Evolutionary conservation across 305 asterid species (phyloP), one percentile per base, ranked within the genome.

Genomic region (Fraxinus latifolia): DNA sequence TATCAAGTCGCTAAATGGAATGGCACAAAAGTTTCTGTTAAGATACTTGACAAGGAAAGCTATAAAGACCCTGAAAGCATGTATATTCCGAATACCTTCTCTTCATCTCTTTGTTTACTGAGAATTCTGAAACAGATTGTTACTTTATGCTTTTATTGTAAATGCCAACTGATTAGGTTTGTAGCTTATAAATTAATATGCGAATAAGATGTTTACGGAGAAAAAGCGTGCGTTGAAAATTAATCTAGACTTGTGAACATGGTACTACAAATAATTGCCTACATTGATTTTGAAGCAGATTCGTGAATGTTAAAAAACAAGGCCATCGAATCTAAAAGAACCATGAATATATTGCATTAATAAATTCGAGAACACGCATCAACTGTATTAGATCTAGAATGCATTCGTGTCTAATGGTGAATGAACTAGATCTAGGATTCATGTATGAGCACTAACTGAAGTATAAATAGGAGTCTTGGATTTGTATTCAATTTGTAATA

Each of bases 1-100:
- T 96, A 96, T 87, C 99, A 96, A 90, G 96, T 93, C 83, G 99
- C 98, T 80, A 96, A 92, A 85, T 96, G 99, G 99, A 94, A 94
- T 83, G 99, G 99, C 80, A 93, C 97, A 70, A 96, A 90, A 89
- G 99, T 96, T 84, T 94, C 98, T 21, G 98, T 94, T 65, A 96
- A 96, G 93, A 96, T 94, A 83, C 97, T 96, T 53, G 98, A 92
- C 92, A 94, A 91, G 92, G 98, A 94, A 80, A 85, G 89, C 87
- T 92, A 91, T 87, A 86, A 91, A 36, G 93, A 90, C 88, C 92
- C 96, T 37, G 97, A 94, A 81, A 87, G 91, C 79, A 89, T 94
- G 98, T 94, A 93, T 58, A 85, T 67, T 70, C 79, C 82, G 3
- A 12, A 44, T 44, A 23, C 79, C 71, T 58, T 81, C 76, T 7